A percentile compares a stretch with the other conserved stretches of the same genome.
These are phyloP conservation scores for Microbotryum scabiosae DNA, from an alignment of 1,284 basidiomycete species.

Conservation along the genomic window DNA sequence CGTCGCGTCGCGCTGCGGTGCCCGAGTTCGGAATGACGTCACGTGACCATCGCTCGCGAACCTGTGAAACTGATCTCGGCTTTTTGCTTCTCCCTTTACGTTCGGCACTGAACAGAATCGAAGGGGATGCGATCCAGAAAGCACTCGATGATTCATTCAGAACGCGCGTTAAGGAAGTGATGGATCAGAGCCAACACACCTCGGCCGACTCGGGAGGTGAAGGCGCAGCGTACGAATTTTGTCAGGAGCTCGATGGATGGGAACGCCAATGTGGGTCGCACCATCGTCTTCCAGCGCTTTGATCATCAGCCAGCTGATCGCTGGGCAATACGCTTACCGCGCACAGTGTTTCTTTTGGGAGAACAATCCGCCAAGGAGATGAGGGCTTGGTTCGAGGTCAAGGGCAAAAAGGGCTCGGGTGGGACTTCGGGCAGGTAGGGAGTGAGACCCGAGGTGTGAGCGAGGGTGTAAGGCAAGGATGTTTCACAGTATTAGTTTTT, in stretches of 20 bases:
- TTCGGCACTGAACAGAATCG: slow-evolving; percentile 21
- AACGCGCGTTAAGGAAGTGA: slow-evolving; percentile 33
- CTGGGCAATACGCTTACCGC: neutral
- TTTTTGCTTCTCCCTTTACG: too few relatives aligned
- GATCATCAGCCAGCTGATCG: too few relatives aligned
- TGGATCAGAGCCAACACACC: slow-evolving; percentile 36
- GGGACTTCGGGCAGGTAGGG: too few relatives aligned
- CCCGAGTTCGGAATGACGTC: neutral
- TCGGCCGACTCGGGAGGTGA: slow-evolving; percentile 28
- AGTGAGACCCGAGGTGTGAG: too few relatives aligned
- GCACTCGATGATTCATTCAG: slow-evolving; percentile 31
- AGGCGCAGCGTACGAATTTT: slow-evolving; percentile 34
- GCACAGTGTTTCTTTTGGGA: slow-evolving; percentile 31
- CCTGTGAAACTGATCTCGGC: too few relatives aligned
- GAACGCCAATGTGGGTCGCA: slow-evolving; percentile 35
- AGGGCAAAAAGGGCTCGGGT: slow-evolving; percentile 6
- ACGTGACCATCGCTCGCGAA: too few relatives aligned
- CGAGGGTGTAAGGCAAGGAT: too few relatives aligned
- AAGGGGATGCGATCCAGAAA: slow-evolving; percentile 27
- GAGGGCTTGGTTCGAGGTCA: slow-evolving; percentile 30
- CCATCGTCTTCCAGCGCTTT: neutral
- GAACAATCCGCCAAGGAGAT: slow-evolving; percentile 31
- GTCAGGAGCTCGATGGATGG: slow-evolving; percentile 35
- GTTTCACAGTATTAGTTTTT: too few relatives aligned
- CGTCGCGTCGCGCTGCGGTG: too few relatives aligned